These are phyloP conservation scores for Suhomyces sp. DNA, from an alignment of 805 yeast genomes.

Conservation along the genomic window DNA sequence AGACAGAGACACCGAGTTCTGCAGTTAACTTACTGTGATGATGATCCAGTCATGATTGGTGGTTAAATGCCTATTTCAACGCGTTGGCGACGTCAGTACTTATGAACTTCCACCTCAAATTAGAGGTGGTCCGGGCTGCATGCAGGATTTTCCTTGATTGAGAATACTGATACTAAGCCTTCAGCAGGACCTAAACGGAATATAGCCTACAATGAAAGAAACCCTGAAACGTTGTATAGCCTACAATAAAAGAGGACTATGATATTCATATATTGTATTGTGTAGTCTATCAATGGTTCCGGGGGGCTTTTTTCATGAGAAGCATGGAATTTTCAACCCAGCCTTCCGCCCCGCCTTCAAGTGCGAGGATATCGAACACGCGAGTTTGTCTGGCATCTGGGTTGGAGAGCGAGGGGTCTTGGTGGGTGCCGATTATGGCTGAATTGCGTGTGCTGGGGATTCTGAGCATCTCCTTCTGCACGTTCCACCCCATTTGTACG, in stretches of 20 bases:
- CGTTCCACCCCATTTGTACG: slow-evolving; percentile 72
- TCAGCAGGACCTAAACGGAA: background rate
- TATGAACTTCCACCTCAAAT: background rate
- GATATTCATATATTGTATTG: background rate
- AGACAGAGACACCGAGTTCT: background rate
- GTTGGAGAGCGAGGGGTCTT: slow-evolving; percentile 14
- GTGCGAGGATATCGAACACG: slow-evolving; percentile 58
- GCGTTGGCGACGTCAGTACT: background rate
- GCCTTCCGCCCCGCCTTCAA: slow-evolving; percentile 87
- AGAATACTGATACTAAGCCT: background rate
- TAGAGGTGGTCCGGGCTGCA: background rate
- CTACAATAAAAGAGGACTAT: background rate
- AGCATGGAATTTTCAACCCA: slow-evolving; percentile 83
- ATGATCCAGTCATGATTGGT: slow-evolving; percentile 35
- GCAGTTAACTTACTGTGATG: slow-evolving; percentile 40
- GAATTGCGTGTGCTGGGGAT: slow-evolving; percentile 94
- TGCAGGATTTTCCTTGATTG: slow-evolving; percentile 1
- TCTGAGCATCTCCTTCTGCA: slow-evolving; percentile 80
- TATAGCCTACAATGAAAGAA: background rate
- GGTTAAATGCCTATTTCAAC: background rate
- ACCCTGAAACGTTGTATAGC: background rate
- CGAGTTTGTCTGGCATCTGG: slow-evolving; percentile 34
- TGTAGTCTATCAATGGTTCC: slow-evolving; percentile 51
- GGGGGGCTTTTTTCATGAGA: slow-evolving; percentile 65
- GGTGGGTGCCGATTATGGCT: slow-evolving; percentile 72